Percentiles rank a stretch among this genome's conserved stretches.
Conservation (phyloP, 768 basidiomycete species). For the Termitomyces sp. region DNA sequence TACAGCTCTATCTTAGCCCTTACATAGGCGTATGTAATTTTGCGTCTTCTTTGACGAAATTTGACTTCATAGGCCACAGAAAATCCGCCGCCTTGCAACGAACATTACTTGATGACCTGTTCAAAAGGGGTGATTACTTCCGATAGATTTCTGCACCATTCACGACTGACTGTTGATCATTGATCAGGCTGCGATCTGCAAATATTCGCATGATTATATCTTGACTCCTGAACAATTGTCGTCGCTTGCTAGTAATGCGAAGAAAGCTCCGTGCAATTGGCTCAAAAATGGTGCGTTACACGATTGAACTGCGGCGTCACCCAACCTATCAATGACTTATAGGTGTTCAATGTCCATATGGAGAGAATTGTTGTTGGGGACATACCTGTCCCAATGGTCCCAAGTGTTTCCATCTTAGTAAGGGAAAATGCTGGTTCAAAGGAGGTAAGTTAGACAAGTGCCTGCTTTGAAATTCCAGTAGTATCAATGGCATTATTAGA, state of each 20-base stretch:
- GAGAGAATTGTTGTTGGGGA: conserved; percentile 76
- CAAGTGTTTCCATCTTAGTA: conserved; percentile 64
- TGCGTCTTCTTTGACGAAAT: neutral
- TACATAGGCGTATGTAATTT: conserved; percentile 64
- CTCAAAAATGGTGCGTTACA: conserved; percentile 59
- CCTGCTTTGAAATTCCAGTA: neutral
- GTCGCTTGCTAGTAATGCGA: conserved; percentile 68
- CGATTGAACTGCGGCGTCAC: neutral
- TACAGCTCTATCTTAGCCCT: conserved; percentile 39
- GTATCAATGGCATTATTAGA: conserved; percentile 20
- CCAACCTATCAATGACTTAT: neutral
- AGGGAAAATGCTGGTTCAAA: conserved; percentile 88
- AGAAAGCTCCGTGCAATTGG: conserved; percentile 84
- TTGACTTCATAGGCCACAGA: conserved; percentile 35
- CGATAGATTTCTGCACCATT: conserved; percentile 1
- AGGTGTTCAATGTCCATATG: conserved; percentile 75
- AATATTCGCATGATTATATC: conserved; percentile 79
- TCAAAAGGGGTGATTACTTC: conserved; percentile 60
- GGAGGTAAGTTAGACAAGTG: conserved; percentile 36
- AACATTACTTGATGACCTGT: conserved; percentile 78
- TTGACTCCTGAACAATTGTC: conserved; percentile 67
- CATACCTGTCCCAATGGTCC: conserved; percentile 79
- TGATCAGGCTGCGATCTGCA: conserved; percentile 57
- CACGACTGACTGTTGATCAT: conserved; percentile 20
- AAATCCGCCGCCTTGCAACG: conserved; percentile 80